These are phyloP conservation scores for Aspergillus ostianus DNA, from an alignment of 495 filamentous ascomycete genomes.

Conservation along the genomic window DNA sequence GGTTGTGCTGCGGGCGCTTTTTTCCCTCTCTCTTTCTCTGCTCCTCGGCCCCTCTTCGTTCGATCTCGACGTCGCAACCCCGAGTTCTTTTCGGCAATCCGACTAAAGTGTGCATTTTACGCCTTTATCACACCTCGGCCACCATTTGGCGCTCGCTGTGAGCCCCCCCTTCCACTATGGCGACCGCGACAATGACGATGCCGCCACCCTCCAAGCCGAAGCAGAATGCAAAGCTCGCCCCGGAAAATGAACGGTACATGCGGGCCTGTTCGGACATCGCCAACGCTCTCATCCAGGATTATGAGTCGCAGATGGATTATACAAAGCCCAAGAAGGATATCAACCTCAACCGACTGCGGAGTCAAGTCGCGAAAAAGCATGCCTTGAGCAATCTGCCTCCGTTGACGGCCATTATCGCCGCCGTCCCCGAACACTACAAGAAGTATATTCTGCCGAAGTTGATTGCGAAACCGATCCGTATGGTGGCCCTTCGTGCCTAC, in stretches of 20 bases:
- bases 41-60: conserved; percentile 12
- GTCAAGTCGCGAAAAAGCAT: conserved; percentile 90
- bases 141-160: no score
- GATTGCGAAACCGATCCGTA: conserved; percentile 94
- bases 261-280: conserved; percentile 94
- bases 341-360: conserved; percentile 86
- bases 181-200: conserved; percentile 61
- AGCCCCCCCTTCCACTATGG: conserved; percentile 42
- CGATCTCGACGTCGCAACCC: not conserved
- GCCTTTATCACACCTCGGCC: no score
- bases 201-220: conserved; percentile 50
- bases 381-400: conserved; percentile 80
- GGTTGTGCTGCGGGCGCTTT: conserved; percentile 26
- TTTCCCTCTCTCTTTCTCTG: conserved; percentile 30
- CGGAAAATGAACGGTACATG: conserved; percentile 92
- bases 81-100: no score
- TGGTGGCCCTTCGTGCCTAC: conserved; percentile 17
- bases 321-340: conserved; percentile 75
- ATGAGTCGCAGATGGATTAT: conserved; percentile 72
- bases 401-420: conserved; percentile 93
- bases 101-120: no score
- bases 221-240: conserved; percentile 73
- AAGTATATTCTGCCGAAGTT: conserved; percentile 96
- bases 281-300: conserved; percentile 86
- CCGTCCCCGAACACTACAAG: conserved; percentile 97